Conservation (phyloP, 148 eudicot species). For the Vaccinium vitisidaea region DNA sequence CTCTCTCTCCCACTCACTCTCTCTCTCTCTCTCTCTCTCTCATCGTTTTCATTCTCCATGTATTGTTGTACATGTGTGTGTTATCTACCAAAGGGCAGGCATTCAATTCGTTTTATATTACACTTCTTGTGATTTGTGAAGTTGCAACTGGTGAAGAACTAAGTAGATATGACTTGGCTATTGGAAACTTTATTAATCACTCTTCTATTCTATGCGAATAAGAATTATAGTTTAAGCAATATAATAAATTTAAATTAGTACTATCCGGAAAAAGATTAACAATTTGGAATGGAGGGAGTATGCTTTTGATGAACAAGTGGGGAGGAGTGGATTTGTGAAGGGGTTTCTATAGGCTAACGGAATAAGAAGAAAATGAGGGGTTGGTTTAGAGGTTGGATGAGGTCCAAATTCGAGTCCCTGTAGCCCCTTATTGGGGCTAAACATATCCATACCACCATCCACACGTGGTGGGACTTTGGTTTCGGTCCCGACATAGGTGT, state of each 20-base stretch:
- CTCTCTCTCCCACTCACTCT: background rate
- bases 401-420: too few relatives aligned
- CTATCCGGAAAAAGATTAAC: background rate
- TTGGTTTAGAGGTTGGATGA: too few relatives aligned
- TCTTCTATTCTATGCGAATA: too few relatives aligned
- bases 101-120: background rate
- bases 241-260: too few relatives aligned
- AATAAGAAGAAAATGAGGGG: background rate
- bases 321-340: background rate
- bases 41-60: background rate
- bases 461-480: too few relatives aligned
- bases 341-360: too few relatives aligned
- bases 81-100: background rate
- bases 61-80: background rate
- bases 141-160: background rate
- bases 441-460: too few relatives aligned
- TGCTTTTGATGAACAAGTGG: background rate
- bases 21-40: conserved; percentile 1
- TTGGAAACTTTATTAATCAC: background rate
- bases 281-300: background rate
- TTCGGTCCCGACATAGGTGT: too few relatives aligned
- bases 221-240: too few relatives aligned
- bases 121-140: background rate
- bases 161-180: background rate
- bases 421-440: too few relatives aligned